These are phyloP conservation scores for Kwoniella heveanensis DNA, from an alignment of 768 basidiomycete species.

Conservation along the genomic window DNA sequence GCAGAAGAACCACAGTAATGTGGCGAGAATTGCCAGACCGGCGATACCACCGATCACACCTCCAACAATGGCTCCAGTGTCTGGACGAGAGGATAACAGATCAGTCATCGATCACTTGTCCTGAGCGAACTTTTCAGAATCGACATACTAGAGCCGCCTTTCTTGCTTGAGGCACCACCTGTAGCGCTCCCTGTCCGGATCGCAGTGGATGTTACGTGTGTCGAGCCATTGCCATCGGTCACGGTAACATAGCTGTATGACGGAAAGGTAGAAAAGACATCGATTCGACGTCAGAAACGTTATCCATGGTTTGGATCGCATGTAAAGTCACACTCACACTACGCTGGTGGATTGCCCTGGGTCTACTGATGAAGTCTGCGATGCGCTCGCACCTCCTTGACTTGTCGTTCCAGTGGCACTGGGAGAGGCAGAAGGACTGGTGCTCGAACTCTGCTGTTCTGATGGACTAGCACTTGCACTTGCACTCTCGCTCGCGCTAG, in stretches of 20 bases:
- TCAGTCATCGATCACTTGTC: neutral
- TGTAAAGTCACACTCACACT: constrained; percentile 19
- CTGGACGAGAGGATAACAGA: neutral
- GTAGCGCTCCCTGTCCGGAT: constrained; percentile 12
- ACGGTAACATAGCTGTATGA: constrained; percentile 21
- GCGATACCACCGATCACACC: constrained; percentile 54
- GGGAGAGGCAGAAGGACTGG: constrained; percentile 3
- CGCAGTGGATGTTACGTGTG: constrained; percentile 25
- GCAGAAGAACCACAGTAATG: constrained; percentile 47
- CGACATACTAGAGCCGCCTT: constrained; percentile 19
- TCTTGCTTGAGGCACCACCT: neutral
- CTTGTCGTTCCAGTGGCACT: constrained; percentile 18
- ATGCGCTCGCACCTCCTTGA: neutral
- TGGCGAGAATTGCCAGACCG: constrained; percentile 37
- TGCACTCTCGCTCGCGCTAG: constrained; percentile 4
- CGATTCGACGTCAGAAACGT: no score
- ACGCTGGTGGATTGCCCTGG: constrained; percentile 19
- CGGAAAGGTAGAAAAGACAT: neutral
- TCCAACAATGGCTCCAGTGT: constrained; percentile 50
- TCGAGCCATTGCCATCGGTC: constrained; percentile 25
- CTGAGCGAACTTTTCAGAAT: neutral
- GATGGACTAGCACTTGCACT: constrained; percentile 6
- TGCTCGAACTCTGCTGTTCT: constrained; percentile 4
- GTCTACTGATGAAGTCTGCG: neutral
- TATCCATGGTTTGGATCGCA: no score